Percentiles rank a stretch among this genome's conserved stretches.
These are phyloP conservation scores for Fragilariopsis cylindrus DNA, from an alignment of 108 stramenopile genomes.

Conservation along the genomic window DNA sequence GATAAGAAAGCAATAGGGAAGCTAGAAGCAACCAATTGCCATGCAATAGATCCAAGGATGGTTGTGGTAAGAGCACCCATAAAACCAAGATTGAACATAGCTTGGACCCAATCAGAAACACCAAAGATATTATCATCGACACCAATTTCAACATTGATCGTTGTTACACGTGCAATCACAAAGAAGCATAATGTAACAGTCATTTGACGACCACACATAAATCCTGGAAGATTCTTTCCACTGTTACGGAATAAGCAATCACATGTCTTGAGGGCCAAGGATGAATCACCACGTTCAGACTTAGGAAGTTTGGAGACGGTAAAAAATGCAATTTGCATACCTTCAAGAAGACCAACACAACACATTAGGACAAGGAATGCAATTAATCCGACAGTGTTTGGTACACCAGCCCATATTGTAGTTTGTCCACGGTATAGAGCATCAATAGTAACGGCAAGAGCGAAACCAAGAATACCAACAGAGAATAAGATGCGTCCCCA, in stretches of 20 bases:
- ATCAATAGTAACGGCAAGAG: slow-evolving; percentile 58
- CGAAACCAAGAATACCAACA: slow-evolving; percentile 43
- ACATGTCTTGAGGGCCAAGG: slow-evolving; percentile 56
- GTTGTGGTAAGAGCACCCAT: slow-evolving; percentile 73
- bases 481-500: slow-evolving; percentile 58
- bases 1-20: slow-evolving; percentile 68
- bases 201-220: slow-evolving; percentile 78
- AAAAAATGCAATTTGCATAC: slow-evolving; percentile 82
- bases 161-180: slow-evolving; percentile 66
- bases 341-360: slow-evolving; percentile 68
- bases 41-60: slow-evolving; percentile 61
- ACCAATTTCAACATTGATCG: slow-evolving; percentile 44
- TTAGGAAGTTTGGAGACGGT: slow-evolving; percentile 66
- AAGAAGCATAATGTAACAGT: slow-evolving; percentile 69
- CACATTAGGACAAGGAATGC: slow-evolving; percentile 61
- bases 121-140: slow-evolving; percentile 55
- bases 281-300: slow-evolving; percentile 49
- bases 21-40: slow-evolving; percentile 68
- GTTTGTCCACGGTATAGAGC: slow-evolving; percentile 67
- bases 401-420: slow-evolving; percentile 62
- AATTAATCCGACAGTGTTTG: slow-evolving; percentile 41
- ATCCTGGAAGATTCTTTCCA: slow-evolving; percentile 61
- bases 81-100: slow-evolving; percentile 67
- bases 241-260: slow-evolving; percentile 51
- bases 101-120: slow-evolving; percentile 53